These are phyloP conservation scores for Raphanus raphanistrum DNA, from an alignment of 345 rosid genomes.

Conservation along the genomic window DNA sequence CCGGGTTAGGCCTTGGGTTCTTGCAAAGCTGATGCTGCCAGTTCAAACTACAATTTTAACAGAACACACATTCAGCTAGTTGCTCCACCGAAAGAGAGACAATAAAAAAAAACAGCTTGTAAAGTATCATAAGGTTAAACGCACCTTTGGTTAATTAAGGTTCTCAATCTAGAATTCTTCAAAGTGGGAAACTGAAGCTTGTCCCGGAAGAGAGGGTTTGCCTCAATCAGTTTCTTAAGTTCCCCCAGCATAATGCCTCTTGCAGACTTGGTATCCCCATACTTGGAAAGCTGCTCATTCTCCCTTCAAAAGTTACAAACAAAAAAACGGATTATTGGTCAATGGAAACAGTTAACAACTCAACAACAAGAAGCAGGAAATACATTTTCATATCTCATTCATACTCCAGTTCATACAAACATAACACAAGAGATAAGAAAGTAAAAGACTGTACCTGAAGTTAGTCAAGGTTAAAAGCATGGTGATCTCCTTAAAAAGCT, in stretches of 20 bases:
- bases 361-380: background rate
- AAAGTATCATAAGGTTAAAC: background rate
- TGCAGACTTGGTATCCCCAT: conserved; percentile 55
- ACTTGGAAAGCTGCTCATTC: conserved; percentile 50
- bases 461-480: conserved; percentile 46
- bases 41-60: conserved; percentile 43
- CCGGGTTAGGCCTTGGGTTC: conserved; percentile 55
- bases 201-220: conserved; percentile 50
- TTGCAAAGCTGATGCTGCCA: conserved; percentile 61
- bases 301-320: conserved; percentile 36
- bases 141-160: conserved; percentile 53
- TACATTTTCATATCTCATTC: background rate
- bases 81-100: background rate
- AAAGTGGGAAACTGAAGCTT: conserved; percentile 54
- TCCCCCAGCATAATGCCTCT: conserved; percentile 49
- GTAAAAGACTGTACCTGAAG: conserved; percentile 38
- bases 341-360: background rate
- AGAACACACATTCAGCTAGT: conserved; percentile 19
- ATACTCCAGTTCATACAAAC: background rate
- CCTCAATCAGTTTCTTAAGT: conserved; percentile 49
- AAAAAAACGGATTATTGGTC: background rate
- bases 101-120: background rate
- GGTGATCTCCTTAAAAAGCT: conserved; percentile 49
- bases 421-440: background rate
- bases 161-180: conserved; percentile 53